A percentile compares a stretch with the other conserved stretches of the same genome.
Conservation (phyloP, 257 asterid species). For the Perilla frutescens region DNA sequence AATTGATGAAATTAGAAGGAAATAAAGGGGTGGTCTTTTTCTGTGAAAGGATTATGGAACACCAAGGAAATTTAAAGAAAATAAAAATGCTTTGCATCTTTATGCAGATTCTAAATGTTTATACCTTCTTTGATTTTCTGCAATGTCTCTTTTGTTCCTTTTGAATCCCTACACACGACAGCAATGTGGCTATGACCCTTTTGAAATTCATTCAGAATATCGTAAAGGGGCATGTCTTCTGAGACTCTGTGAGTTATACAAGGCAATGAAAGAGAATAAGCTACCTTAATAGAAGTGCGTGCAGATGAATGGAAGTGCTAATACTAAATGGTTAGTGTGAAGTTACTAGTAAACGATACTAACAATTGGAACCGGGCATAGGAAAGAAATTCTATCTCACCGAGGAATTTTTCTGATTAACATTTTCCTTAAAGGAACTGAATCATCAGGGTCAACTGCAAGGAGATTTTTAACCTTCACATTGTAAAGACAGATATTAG, state of each 20-base stretch:
- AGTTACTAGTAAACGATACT: background rate
- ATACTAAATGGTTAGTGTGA: background rate
- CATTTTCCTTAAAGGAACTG: constrained; percentile 94
- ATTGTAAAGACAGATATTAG: constrained; percentile 21
- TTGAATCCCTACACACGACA: constrained; percentile 77
- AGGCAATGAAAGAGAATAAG: constrained; percentile 31
- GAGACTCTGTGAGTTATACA: constrained; percentile 67
- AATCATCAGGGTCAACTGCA: constrained; percentile 83
- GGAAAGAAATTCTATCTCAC: constrained; percentile 47
- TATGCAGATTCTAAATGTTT: constrained; percentile 2
- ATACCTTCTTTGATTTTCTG: constrained; percentile 64
- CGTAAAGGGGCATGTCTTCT: constrained; percentile 95
- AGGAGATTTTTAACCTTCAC: constrained; percentile 90
- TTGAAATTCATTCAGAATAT: constrained; percentile 94
- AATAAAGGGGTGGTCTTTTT: too few relatives aligned
- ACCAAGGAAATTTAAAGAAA: background rate
- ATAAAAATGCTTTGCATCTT: constrained; percentile 5
- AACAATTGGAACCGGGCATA: background rate
- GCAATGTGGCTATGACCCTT: constrained; percentile 99
- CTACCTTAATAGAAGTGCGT: background rate
- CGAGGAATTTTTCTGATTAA: constrained; percentile 83
- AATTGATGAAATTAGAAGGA: too few relatives aligned
- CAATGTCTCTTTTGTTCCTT: constrained; percentile 60
- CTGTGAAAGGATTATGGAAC: too few relatives aligned
- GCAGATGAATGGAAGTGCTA: background rate